Base-by-base conservation (phyloP, 2,329 filamentous ascomycete genomes). In the Podosphaera aphanis region DNA sequence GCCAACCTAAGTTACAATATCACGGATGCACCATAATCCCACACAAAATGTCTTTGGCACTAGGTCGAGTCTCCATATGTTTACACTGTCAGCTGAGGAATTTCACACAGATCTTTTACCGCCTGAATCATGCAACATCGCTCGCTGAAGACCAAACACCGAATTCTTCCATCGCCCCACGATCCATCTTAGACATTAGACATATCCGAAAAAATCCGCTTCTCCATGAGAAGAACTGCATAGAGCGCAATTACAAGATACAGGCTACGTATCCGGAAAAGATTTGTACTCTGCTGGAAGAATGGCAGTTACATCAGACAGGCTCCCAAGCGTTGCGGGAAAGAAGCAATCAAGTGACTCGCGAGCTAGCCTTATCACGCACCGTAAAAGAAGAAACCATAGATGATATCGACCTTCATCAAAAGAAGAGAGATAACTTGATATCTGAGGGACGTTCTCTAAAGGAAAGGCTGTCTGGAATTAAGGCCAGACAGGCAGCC, bases 171-270 rank as follows among this genome's bases (percentile, higher is more conserved):
- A 77, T 72, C 45, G 85, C 83, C 13, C 85, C 84, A 10, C 88
- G 83, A 59, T 74, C 83, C 21, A 71, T 71, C 41, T 71, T 92
- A 52, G 81, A 94, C 64, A 71, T 93, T 59, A 88, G 83, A 61
- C 79, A 90, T 64, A 93, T 98, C 60, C 85, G 86, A 48, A 73
- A 84, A 57, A 82, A 92, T 62, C 74, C 81, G 15, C 73, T 78
- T 13, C 69, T 92, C 15, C 82, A 94, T 66, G 72, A 80, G 54
- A 68, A 79, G 52, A 95, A 92, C 58, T 93, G 83, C 62, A 60
- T 79, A 49, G 78, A 85, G 53, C 77, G 90, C 53, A 94, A 94
- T 61, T 94, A 94, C 64, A 68, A 59, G 48, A 53, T 61, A 21
- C 70, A 73, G 51, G 64, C 70, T 33, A 55, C 61, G 13, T 67